Conservation (phyloP, 208 protist genomes). For the Crithidia acanthocephali region DNA sequence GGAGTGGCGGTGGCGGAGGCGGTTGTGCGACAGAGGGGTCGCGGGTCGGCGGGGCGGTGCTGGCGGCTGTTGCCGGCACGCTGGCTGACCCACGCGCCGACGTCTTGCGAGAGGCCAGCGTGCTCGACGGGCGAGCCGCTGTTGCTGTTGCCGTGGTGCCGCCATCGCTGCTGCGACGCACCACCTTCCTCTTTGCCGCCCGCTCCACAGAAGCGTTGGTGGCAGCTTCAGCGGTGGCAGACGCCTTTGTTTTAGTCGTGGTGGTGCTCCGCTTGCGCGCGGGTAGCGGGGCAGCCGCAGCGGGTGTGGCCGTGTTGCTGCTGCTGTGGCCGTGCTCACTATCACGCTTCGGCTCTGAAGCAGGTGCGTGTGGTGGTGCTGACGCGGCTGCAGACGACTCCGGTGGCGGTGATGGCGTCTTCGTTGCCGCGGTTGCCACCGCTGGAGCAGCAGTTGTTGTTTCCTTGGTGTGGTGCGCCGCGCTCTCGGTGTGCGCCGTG, state of each 20-base stretch:
- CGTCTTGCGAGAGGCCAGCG: slow-evolving; percentile 4
- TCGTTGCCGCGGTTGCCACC: neutral
- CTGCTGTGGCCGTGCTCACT: neutral
- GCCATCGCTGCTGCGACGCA: slow-evolving; percentile 10
- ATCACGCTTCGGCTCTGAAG: neutral
- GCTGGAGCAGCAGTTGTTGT: neutral
- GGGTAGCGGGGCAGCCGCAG: neutral
- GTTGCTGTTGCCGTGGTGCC: neutral
- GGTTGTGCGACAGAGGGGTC: slow-evolving; percentile 18
- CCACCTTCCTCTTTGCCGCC: slow-evolving; percentile 12
- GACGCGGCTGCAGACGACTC: neutral
- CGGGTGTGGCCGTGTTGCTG: slow-evolving; percentile 1
- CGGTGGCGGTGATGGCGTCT: neutral
- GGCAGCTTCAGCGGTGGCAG: neutral
- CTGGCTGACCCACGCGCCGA: slow-evolving; percentile 13
- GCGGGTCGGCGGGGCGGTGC: slow-evolving; percentile 10
- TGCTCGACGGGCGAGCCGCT: neutral
- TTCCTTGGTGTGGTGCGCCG: neutral
- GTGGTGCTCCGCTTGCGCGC: neutral
- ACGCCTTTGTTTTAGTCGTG: neutral
- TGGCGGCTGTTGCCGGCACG: slow-evolving; percentile 3
- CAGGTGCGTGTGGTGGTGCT: neutral
- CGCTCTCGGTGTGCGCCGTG: neutral
- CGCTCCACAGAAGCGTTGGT: neutral
- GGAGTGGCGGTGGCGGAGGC: neutral